A percentile compares a stretch with the other conserved stretches of the same genome.
phyloP scores from a whole-genome alignment of 345 rosid species.

The Salix purpurea region DNA sequence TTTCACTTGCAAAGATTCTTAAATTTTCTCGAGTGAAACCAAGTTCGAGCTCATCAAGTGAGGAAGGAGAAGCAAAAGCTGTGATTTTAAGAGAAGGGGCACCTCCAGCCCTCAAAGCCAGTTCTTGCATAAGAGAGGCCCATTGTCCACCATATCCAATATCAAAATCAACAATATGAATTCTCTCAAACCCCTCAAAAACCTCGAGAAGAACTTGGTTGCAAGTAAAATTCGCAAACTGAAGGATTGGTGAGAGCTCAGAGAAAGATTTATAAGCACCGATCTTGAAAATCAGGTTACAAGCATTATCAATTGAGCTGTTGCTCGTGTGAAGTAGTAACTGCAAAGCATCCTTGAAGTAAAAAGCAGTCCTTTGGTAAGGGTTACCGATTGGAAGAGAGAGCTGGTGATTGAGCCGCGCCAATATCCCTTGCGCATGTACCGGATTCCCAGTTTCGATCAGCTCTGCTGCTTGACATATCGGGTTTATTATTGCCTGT shows the following conservation, averaged over 20 bases:
- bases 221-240: slow-evolving; percentile 77
- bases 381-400: slow-evolving; percentile 63
- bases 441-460: slow-evolving; percentile 66
- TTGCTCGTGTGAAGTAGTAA: slow-evolving; percentile 39
- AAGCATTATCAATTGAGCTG: slow-evolving; percentile 21
- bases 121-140: slow-evolving; percentile 96
- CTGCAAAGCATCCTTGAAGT: slow-evolving; percentile 71
- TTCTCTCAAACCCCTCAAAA: slow-evolving; percentile 47
- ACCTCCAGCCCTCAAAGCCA: slow-evolving; percentile 47
- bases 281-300: slow-evolving; percentile 58
- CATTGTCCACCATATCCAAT: slow-evolving; percentile 87
- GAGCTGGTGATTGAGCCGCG: slow-evolving; percentile 99
- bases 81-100: slow-evolving; percentile 62
- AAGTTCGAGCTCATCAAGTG: slow-evolving; percentile 56
- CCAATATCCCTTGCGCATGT: slow-evolving; percentile 99
- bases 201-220: slow-evolving; percentile 82
- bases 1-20: slow-evolving; percentile 63
- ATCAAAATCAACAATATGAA: slow-evolving; percentile 86
- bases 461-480: slow-evolving; percentile 83
- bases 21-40: slow-evolving; percentile 69
- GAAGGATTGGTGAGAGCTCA: slow-evolving; percentile 78
- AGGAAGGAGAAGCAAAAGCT: slow-evolving; percentile 53
- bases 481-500: slow-evolving; percentile 64
- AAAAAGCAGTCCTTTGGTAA: slow-evolving; percentile 68
- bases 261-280: slow-evolving; percentile 84